A percentile compares a stretch with the other conserved stretches of the same genome.
Conservation (phyloP, 305 asterid genomes). For the Nicotiana rustica region DNA sequence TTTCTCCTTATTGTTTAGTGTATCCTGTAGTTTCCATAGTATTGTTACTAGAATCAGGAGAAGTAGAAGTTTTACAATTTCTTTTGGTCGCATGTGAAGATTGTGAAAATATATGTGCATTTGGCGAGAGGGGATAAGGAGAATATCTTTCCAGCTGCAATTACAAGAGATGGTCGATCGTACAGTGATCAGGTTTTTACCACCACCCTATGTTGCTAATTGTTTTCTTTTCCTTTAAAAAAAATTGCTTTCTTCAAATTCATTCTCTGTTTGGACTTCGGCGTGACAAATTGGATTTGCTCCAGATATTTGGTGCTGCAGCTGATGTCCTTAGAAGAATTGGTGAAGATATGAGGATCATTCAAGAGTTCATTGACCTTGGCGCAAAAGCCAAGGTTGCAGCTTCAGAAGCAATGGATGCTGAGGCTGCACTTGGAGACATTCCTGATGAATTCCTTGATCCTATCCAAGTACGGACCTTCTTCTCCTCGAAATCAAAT, state of each 20-base stretch:
- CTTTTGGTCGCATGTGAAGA: slow-evolving; percentile 59
- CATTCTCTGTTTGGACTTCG: slow-evolving; percentile 26
- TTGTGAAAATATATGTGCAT: slow-evolving; percentile 90
- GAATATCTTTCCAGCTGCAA: slow-evolving; percentile 78
- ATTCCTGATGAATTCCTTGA: slow-evolving; percentile 99
- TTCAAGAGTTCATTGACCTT: slow-evolving; percentile 79
- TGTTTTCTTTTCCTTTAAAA: background rate
- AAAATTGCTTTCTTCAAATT: background rate
- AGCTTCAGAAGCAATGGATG: slow-evolving; percentile 87
- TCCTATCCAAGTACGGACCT: slow-evolving; percentile 82
- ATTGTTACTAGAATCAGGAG: background rate
- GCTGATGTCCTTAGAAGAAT: slow-evolving; percentile 81
- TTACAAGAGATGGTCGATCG: slow-evolving; percentile 92
- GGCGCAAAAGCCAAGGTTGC: slow-evolving; percentile 84
- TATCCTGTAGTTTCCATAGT: background rate
- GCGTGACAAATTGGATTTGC: slow-evolving; percentile 37
- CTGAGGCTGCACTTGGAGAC: slow-evolving; percentile 97
- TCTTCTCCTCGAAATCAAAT: background rate
- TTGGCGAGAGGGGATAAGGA: slow-evolving; percentile 88
- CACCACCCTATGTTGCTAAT: background rate
- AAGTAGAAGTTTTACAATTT: slow-evolving; percentile 19
- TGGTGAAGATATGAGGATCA: slow-evolving; percentile 75
- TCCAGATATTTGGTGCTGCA: slow-evolving; percentile 87
- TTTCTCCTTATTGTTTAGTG: slow-evolving; percentile 3
- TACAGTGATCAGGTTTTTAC: slow-evolving; percentile 80